phyloP scores from a whole-genome alignment of 2,329 filamentous ascomycete genomes.

The Colletotrichum sp. region DNA sequence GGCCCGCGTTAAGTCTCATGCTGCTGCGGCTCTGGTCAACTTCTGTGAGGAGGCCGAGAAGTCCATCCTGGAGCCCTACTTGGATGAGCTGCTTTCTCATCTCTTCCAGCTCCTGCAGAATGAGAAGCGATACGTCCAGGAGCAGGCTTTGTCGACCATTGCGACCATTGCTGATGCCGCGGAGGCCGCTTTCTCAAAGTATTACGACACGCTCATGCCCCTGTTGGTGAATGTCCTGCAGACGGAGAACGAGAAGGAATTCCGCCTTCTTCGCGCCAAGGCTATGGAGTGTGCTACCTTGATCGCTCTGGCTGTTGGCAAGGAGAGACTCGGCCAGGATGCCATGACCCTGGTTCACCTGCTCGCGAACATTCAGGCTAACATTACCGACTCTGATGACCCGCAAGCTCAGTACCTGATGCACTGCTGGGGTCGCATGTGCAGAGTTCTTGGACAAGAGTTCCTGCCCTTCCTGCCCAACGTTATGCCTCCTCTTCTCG shows the following conservation, averaged over 20 bases:
- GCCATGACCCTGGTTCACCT: constrained; percentile 87
- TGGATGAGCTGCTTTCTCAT: constrained; percentile 84
- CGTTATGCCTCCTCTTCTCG: constrained; percentile 92
- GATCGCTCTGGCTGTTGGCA: constrained; percentile 93
- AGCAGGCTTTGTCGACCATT: constrained; percentile 96
- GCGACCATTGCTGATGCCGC: constrained; percentile 99
- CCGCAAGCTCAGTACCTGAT: constrained; percentile 96
- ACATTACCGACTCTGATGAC: constrained; percentile 89
- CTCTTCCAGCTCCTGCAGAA: constrained; percentile 89
- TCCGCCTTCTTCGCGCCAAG: constrained; percentile 88
- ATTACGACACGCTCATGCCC: constrained; percentile 96
- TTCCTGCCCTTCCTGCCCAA: constrained; percentile 92
- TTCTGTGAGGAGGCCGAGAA: constrained; percentile 99
- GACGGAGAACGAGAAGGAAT: constrained; percentile 92
- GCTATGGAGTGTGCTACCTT: constrained; percentile 99
- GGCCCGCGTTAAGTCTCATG: constrained; percentile 94
- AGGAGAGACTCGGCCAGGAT: constrained; percentile 87
- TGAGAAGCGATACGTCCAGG: constrained; percentile 94
- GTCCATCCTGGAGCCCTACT: constrained; percentile 86
- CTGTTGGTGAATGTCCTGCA: constrained; percentile 88
- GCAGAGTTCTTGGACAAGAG: constrained; percentile 86
- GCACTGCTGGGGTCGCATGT: constrained; percentile 99
- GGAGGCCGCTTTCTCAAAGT: constrained; percentile 91
- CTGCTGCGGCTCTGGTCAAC: constrained; percentile 96
- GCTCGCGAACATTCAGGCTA: constrained; percentile 84